Evolutionary conservation across 345 rosid species (phyloP), one percentile per base, ranked within the genome.

Genomic region (Salix dunnii): DNA sequence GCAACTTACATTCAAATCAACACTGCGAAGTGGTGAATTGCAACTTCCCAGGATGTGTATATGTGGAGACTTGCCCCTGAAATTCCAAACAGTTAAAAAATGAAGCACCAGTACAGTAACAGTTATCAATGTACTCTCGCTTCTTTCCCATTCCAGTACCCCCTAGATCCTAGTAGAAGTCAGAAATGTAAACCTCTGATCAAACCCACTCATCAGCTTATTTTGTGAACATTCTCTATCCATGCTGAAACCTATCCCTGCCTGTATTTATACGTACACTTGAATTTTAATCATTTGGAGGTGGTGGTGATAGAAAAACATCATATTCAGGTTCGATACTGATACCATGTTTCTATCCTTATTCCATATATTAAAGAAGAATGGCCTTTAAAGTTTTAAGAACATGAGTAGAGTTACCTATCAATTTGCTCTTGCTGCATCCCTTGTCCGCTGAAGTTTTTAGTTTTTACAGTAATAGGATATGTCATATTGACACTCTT

Each of bases 1-100:
- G 38, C 48, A 62, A 80, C 90, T 87, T 83, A 96, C 99, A 85
- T 85, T 89, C 75, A 96, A 87, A 77, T 93, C 91, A 46, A 90
- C 83, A 71, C 83, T 83, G 84, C 94, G 87, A 14, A 96, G 87
- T 31, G 91, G 96, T 71, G 99, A 89, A 76, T 72, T 84, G 72
- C 74, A 88, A 76, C 81, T 87, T 72, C 88, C 91, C 55, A 89
- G 86, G 77, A 90, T 55, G 76, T 86, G 91, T 67, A 74, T 73
- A 79, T 77, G 78, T 74, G 78, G 96, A 77, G 83, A 84, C 82
- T 88, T 88, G 74, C 83, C 94, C 90, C 99, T 96, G 91, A 79
- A 84, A 86, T 68, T 33, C 80, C 81, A 78, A 68, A 65, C 64
- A 83, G 48, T 21, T 73, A 58, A 80, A 70, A 46, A 60, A 69